A percentile compares a stretch with the other conserved stretches of the same genome.
These are phyloP conservation scores for Scheffersomyces titani DNA, from an alignment of 1,139 yeast genomes.

Conservation along the genomic window DNA sequence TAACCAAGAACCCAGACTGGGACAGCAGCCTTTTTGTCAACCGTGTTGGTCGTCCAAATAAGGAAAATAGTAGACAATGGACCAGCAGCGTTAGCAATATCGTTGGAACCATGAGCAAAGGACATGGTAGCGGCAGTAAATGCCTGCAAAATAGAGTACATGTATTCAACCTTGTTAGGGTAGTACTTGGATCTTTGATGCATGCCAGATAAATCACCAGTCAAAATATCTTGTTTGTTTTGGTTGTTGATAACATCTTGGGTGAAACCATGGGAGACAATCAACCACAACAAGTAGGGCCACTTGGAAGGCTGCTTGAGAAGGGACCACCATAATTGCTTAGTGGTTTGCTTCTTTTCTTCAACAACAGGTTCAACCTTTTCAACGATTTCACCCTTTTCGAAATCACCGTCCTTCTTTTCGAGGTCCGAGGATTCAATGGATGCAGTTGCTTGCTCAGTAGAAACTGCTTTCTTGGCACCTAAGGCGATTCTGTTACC, in stretches of 20 bases:
- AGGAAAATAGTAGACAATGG: conserved; percentile 69
- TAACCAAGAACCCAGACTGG: conserved; percentile 74
- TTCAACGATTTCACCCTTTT: conserved; percentile 1
- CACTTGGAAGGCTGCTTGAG: conserved; percentile 52
- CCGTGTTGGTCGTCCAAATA: conserved; percentile 58
- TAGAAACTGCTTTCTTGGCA: conserved; percentile 15
- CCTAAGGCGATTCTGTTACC: conserved; percentile 11
- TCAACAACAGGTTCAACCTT: conserved; percentile 10
- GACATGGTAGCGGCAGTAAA: conserved; percentile 80
- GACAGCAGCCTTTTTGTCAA: conserved; percentile 53
- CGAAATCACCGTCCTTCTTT: conserved; percentile 7
- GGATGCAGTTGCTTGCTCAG: conserved; percentile 5
- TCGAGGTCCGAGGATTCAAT: conserved; percentile 11
- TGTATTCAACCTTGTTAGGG: conserved; percentile 70
- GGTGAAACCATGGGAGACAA: conserved; percentile 60
- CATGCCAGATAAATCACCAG: conserved; percentile 49
- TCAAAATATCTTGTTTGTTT: conserved; percentile 32
- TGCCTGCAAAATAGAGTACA: conserved; percentile 70
- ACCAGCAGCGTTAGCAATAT: conserved; percentile 78
- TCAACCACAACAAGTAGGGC: conserved; percentile 51
- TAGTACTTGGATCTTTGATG: conserved; percentile 64
- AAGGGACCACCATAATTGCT: conserved; percentile 44
- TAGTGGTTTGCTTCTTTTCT: conserved; percentile 32
- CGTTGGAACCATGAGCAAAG: conserved; percentile 82
- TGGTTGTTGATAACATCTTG: conserved; percentile 63